Evolutionary conservation across 164 flowering plant species (phyloP), one percentile per base, ranked within the genome.

Genomic region (Chimonanthus salicifolius): DNA sequence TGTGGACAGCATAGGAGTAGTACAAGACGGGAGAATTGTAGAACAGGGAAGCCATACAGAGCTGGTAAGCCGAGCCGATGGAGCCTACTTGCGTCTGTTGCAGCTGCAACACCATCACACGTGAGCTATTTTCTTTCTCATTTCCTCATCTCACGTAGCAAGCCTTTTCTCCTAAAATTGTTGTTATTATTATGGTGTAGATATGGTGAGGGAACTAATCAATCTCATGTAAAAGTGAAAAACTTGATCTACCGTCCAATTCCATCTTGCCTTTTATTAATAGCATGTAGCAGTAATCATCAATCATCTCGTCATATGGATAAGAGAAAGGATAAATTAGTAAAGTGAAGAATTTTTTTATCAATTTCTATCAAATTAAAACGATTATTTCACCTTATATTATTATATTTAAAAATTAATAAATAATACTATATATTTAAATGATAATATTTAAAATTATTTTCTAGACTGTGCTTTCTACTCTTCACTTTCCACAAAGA

Each of bases 31-130:
- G 45, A 83, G 90, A n/a, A 87, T 95, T 47, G 89, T 90, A 9
- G 99, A 95, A 51, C 98, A 92, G 51, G 98, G 99, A 48, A 87
- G 91, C 79, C 98, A 95, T 66, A 13, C 80, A 7, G 94, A 93
- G 73, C 79, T 92, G 7, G 71, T 89, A 18, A 80, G 86, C 84
- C 85, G 92, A 62, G 78, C 87, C 2, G 92, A 91, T 0, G 93
- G 97, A 4, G 90, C 92, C n/a, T 94, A 92, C 72, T 88, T 89
- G 6, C 86, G 92, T 76, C 87, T 94, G 9, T 77, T 92, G 85
- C 97, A 94, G 78, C 84, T 94, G 67, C 98, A 91, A 66, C 86
- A 82, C 76, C 93, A 89, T 76, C 91, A 85, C 80, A 21, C 48
- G 16, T 68, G 58, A 68, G 47, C 10, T 11, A 16, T 15, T 54